Base-by-base conservation (phyloP, 1,284 basidiomycete species). In the Ustilago bromivora region DNA sequence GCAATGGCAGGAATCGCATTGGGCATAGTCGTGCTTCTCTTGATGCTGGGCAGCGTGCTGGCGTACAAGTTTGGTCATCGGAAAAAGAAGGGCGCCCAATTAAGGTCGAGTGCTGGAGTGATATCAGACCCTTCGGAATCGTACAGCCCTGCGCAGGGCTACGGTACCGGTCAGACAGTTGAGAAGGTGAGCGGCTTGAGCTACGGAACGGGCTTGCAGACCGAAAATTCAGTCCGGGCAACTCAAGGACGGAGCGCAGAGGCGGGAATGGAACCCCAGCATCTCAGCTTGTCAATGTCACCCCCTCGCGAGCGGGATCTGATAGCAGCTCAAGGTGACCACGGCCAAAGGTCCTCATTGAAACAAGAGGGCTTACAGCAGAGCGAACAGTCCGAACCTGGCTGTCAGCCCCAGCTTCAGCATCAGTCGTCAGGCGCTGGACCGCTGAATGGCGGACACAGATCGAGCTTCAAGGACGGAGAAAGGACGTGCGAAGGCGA, bases 401-500 rank as follows among this genome's bases (percentile, higher is more conserved):
- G 40, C 15, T 7, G 17, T 3, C 23, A 28, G 23, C 3, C 9
- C 13, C 7, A 15, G 40, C 40, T 15, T 15, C n/a, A 46, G n/a
- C 43, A 46, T 17, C 6, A 15, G 15, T n/a, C 43, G 7, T 19
- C 43, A 19, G n/a, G 28, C 7, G 7, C 49, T 9, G 49, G 49
- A 12, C 6, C 31, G 31, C 57, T 4, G 13, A 34, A 3, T 35
- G n/a, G 10, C 28, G 34, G 15, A 19, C 43, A 34, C 23, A 28
- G 28, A 3, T 32, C 28, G 15, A 57, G 51, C 34, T 3, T 51
- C 6, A 23, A 43, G 1, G 63, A 66, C 12, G 59, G 36, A 7
- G 68, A 61, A 54, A 53, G 28, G n/a, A 53, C 65, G 7, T 15
- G 23, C 19, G 66, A 68, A 9, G 62, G 34, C 8, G 66, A 62